Conservation (phyloP, 768 basidiomycete genomes). For the Phylloporus sp. region DNA sequence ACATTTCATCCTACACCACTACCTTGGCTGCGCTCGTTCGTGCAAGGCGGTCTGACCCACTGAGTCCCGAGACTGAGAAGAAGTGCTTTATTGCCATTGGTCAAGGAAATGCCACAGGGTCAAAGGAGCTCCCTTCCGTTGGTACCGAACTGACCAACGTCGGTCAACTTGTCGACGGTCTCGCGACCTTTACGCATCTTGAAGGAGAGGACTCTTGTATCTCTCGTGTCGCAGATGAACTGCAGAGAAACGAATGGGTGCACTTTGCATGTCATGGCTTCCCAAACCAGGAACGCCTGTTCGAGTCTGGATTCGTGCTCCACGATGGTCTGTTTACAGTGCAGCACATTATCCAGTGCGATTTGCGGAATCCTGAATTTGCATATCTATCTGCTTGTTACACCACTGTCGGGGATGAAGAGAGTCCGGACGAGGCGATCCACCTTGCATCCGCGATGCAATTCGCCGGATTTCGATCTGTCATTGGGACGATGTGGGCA, state of each 20-base stretch:
- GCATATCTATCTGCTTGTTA: conserved; percentile 8
- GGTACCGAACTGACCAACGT: neutral
- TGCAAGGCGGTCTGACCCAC: neutral
- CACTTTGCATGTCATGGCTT: neutral
- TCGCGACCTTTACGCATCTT: neutral
- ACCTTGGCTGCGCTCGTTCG: neutral
- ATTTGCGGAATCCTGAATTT: conserved; percentile 4
- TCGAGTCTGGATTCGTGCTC: neutral
- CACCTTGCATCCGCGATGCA: neutral
- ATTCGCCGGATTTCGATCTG: neutral
- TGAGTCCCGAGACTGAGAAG: neutral
- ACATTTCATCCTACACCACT: neutral
- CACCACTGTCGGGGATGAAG: neutral
- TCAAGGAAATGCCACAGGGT: neutral
- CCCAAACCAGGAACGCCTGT: neutral
- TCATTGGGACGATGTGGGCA: conserved; percentile 19
- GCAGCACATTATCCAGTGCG: conserved; percentile 1
- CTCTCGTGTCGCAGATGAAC: neutral
- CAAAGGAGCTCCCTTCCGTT: neutral
- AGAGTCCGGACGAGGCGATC: neutral
- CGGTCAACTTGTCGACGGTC: neutral
- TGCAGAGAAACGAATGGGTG: neutral
- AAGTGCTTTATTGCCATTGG: neutral
- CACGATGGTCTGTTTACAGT: conserved; percentile 3
- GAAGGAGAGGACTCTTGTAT: neutral